Base-by-base conservation (phyloP, 345 rosid genomes). In the Arabis alpina region DNA sequence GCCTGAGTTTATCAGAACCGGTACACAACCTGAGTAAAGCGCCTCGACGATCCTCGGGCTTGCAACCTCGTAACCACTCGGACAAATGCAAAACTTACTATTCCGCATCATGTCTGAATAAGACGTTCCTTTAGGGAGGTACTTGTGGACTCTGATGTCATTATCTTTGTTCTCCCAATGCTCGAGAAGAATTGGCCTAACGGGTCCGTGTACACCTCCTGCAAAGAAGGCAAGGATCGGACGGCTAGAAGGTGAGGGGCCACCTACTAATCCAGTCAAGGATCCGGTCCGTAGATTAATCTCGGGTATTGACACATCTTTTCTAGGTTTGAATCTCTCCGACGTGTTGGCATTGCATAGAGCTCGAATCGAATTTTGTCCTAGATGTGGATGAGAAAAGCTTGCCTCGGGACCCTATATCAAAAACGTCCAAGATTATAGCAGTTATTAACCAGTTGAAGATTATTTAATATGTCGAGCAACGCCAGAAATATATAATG, bases 61-160 rank as follows among this genome's bases (percentile, higher is more conserved):
- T 0, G 97, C 97, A 15, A 93, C 98, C 76, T 93, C 97, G 28
- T 93, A 91, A 2, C 98, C 98, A 4, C 98, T 93, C 0, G 95
- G 98, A 73, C 97, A 93, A 6, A 93, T 68, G 78, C 98, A 93
- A 70, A 78, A 93, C 82, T 86, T 93, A 73, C 89, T 86, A 56
- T 72, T 84, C 24, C 86, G 82, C 92, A 93, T 79, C 96, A 90
- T 82, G 19, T 82, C 91, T 3, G 81, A 43, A 80, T 93, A 93
- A 8, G 90, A 81, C 4, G 80, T 74, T 3, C 96, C 92, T 71
- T 65, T 84, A 0, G 94, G 97, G 30, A 93, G 91, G 84, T 90
- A 90, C 41, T 73, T 79, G 60, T 88, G 84, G 1, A 93, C 87
- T 64, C 71, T 74, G 11, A 93, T 65, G 47, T 90, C 92, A 2